Conservation (phyloP, 2,329 filamentous ascomycete species). For the Fusarium nanum region DNA sequence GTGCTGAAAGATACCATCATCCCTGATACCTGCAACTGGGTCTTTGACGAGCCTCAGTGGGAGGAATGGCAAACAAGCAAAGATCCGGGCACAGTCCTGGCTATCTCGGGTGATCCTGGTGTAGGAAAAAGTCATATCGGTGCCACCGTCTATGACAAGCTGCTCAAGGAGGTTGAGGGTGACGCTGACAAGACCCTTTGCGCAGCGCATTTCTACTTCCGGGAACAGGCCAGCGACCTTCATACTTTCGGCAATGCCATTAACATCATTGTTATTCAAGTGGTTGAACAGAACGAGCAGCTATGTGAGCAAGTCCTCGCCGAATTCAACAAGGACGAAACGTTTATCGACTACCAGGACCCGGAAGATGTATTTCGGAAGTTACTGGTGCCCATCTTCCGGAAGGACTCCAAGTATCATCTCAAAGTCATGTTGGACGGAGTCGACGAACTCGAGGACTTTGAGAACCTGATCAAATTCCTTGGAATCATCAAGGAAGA, state of each 20-base stretch:
- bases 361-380: not conserved
- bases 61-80: conserved; percentile 41
- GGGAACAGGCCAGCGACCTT: conserved; percentile 47
- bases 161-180: conserved; percentile 15
- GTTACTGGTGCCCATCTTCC: not conserved
- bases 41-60: conserved; percentile 46
- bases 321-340: no score
- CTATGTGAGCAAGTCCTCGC: conserved; percentile 49
- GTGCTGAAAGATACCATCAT: conserved; percentile 48
- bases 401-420: not conserved
- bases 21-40: conserved; percentile 48
- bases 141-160: conserved; percentile 36
- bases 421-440: conserved; percentile 11
- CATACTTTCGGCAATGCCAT: conserved; percentile 43
- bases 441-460: conserved; percentile 2
- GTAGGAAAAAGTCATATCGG: conserved; percentile 52
- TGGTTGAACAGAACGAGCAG: conserved; percentile 46
- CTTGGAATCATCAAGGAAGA: no score
- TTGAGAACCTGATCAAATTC: not conserved
- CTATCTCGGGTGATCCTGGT: conserved; percentile 48
- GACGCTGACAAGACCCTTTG: conserved; percentile 37
- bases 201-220: conserved; percentile 53
- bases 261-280: conserved; percentile 46
- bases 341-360: no score
- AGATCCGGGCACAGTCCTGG: conserved; percentile 36